Base-by-base conservation (phyloP, 306 rosid genomes). In the Medicago arabica region DNA sequence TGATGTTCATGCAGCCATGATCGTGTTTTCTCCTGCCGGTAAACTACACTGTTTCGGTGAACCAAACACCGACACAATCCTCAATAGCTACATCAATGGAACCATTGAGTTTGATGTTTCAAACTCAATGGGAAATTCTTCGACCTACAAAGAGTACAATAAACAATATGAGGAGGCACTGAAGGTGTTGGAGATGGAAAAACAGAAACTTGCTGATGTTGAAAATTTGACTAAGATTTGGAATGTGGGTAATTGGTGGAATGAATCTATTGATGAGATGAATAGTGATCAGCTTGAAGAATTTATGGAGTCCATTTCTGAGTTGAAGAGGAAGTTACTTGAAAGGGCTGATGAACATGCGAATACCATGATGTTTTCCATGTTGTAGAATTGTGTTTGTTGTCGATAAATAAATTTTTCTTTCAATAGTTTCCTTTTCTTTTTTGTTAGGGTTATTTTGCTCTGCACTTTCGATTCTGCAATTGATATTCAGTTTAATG, bases 31-130 rank as follows among this genome's bases (percentile, higher is more conserved):
- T 4, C 89, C 89, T 0, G 84, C 85, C 2, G 71, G 74, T 12
- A 90, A 86, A 51, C 43, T 76, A 38, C 86, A 76, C 63, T 76
- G 82, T 50, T 88, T 85, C n/a, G 86, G 87, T 2, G 79, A 87
- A 5, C 89, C 94, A 0, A 55, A 41, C 12, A 25, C 69, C 0
- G 88, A 87, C 1, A 1, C 74, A 2, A 69, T 85, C 15, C 5
- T 89, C 51, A 2, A 34, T 9, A 83, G 83, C 36, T 87, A 81
- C 46, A 64, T 73, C 28, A 13, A 12, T 2, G 77, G 72, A 25
- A 5, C 13, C 0, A 3, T 39, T 1, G 54, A 47, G 4, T 17
- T 72, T 1, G 74, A 54, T 1, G 6, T 51, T 4, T 1, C 21
- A 25, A 28, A 5, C 10, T 3, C 13, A 1, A 21, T 7, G 8